Percentiles rank a stretch among this genome's conserved stretches.
Evolutionary conservation across 225 moss, liverwort and hornwort species (phyloP).

Genomic region (Straminergon stramineum): DNA sequence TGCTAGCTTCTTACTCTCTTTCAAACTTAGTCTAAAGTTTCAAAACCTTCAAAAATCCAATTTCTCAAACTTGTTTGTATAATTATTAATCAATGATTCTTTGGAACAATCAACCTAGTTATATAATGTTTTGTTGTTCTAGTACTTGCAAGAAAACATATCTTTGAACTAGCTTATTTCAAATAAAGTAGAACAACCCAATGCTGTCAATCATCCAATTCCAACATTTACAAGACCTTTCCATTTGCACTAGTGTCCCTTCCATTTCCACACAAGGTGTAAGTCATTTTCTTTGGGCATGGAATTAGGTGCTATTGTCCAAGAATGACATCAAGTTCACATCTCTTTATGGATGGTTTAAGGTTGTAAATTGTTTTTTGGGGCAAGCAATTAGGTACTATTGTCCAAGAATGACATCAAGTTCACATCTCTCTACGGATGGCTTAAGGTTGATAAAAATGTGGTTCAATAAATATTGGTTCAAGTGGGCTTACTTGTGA

Average conservation of each 20-base stretch:
- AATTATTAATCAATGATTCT: not conserved
- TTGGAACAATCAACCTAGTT: not conserved
- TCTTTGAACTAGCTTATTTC: not conserved
- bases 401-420: no score
- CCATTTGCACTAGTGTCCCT: not conserved
- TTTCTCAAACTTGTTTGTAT: no score
- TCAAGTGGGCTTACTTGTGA: no score
- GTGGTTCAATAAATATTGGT: no score
- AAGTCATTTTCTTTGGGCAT: no score
- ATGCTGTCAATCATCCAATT: rapidly evolving
- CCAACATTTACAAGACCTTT: not conserved
- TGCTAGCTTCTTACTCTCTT: not conserved
- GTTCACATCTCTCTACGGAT: no score
- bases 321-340: no score
- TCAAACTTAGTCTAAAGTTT: not conserved
- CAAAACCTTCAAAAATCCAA: not conserved
- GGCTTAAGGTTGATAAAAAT: no score
- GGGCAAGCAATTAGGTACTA: no score
- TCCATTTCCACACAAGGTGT: not conserved
- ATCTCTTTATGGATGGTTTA: no score
- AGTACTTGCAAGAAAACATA: not conserved
- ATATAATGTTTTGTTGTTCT: not conserved
- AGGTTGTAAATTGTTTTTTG: no score
- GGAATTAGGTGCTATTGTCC: no score
- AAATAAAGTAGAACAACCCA: not conserved